Percentiles rank a stretch among this genome's conserved stretches.
phyloP scores from a whole-genome alignment of 768 basidiomycete genomes.

The Suillus spraguei region DNA sequence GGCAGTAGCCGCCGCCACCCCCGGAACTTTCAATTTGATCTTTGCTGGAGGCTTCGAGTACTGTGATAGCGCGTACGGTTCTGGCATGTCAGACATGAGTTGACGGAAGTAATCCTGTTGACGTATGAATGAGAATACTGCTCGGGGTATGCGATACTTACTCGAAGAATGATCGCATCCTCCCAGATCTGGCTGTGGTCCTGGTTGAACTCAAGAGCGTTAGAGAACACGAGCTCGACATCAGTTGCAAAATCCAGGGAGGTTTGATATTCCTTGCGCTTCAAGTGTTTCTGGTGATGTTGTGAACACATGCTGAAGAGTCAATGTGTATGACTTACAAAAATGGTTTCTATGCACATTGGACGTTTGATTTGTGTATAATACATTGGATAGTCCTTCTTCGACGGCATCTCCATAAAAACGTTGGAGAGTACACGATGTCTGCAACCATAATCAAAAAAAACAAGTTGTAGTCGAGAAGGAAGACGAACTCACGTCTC shows the following conservation, averaged over 20 bases:
- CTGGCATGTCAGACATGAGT: constrained; percentile 77
- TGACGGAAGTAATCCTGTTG: constrained; percentile 70
- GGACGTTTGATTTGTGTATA: constrained; percentile 81
- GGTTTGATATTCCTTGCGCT: constrained; percentile 74
- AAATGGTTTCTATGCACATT: constrained; percentile 76
- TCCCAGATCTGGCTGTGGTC: constrained; percentile 85
- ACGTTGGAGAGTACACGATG: constrained; percentile 68
- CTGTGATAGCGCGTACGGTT: constrained; percentile 62
- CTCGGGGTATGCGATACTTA: constrained; percentile 34
- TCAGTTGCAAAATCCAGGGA: constrained; percentile 79
- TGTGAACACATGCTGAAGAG: constrained; percentile 6
- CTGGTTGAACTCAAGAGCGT: constrained; percentile 86
- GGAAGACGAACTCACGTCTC: constrained; percentile 46
- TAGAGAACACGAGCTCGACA: constrained; percentile 87
- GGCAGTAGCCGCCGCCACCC: constrained; percentile 22
- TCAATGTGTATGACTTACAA: constrained; percentile 48
- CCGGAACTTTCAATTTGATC: constrained; percentile 73
- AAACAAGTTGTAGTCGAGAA: background rate
- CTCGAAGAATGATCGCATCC: constrained; percentile 69
- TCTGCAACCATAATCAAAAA: constrained; percentile 35
- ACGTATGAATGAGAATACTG: constrained; percentile 16
- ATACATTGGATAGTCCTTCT: constrained; percentile 77
- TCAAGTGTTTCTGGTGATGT: constrained; percentile 67
- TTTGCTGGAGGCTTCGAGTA: constrained; percentile 62
- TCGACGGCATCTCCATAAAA: constrained; percentile 85